Evolutionary conservation across 768 basidiomycete species (phyloP).

Genomic region (Suillus lakei): DNA sequence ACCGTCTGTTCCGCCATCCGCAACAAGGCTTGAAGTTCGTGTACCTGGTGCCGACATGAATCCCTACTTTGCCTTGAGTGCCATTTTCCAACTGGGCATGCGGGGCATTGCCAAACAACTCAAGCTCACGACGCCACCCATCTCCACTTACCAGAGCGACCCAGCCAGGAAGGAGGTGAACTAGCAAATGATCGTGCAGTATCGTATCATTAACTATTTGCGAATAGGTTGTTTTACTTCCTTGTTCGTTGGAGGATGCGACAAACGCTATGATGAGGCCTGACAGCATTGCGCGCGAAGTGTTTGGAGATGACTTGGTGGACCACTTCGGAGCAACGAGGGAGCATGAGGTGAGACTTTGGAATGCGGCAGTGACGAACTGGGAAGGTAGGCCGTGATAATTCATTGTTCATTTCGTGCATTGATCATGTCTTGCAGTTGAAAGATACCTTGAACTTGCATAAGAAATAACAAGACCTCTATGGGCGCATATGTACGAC

Average conservation of each 20-base stretch:
- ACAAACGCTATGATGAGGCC: constrained; percentile 79
- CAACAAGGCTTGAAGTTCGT: constrained; percentile 91
- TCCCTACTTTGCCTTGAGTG: constrained; percentile 86
- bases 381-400: constrained; percentile 78
- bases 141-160: constrained; percentile 39
- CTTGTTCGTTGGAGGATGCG: constrained; percentile 79
- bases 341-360: constrained; percentile 84
- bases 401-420: background rate
- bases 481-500: background rate
- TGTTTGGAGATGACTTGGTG: constrained; percentile 89
- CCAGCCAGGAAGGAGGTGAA: constrained; percentile 63
- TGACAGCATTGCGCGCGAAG: constrained; percentile 82
- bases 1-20: constrained; percentile 78
- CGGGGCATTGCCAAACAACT: constrained; percentile 85
- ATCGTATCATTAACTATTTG: background rate
- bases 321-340: constrained; percentile 97
- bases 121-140: constrained; percentile 69
- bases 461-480: constrained; percentile 30
- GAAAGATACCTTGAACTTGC: constrained; percentile 88
- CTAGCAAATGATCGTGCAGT: constrained; percentile 28
- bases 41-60: constrained; percentile 98
- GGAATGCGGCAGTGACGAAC: constrained; percentile 89
- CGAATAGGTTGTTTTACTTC: constrained; percentile 70
- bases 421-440: constrained; percentile 48
- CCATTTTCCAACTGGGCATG: constrained; percentile 86